phyloP scores from a whole-genome alignment of 2,329 filamentous ascomycete genomes.

The Hymenoscyphus fraxineus region DNA sequence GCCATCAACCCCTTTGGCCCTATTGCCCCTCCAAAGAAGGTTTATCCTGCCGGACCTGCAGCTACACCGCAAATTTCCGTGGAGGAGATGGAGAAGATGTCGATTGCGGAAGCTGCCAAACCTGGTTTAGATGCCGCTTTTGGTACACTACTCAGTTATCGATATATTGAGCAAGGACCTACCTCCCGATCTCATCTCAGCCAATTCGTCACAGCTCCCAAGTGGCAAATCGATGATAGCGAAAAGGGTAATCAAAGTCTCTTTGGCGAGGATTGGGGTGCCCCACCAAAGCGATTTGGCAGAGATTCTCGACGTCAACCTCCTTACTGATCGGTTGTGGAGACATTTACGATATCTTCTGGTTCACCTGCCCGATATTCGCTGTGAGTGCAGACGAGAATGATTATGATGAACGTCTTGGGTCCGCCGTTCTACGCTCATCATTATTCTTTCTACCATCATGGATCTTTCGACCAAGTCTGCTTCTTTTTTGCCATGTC shows the following conservation, averaged over 20 bases:
- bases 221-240: slow-evolving; percentile 27
- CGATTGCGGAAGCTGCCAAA: slow-evolving; percentile 19
- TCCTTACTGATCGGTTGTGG: not conserved
- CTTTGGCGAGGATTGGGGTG: slow-evolving; percentile 34
- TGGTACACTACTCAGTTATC: slow-evolving; percentile 28
- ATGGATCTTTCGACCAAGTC: too few species aligned
- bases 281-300: slow-evolving; percentile 12
- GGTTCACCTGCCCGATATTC: too few species aligned
- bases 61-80: slow-evolving; percentile 18
- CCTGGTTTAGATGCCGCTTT: slow-evolving; percentile 30
- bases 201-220: slow-evolving; percentile 22
- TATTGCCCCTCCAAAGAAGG: slow-evolving; percentile 21
- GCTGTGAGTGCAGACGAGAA: too few species aligned
- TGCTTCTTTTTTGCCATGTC: not conserved
- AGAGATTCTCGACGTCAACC: slow-evolving; percentile 8
- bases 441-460: too few species aligned
- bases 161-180: slow-evolving; percentile 17
- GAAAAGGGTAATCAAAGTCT: slow-evolving; percentile 27
- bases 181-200: slow-evolving; percentile 22
- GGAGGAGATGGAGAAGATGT: slow-evolving; percentile 27
- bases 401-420: too few species aligned
- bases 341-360: not conserved
- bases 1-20: slow-evolving; percentile 16
- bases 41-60: slow-evolving; percentile 10
- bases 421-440: too few species aligned